These are phyloP conservation scores for Karstenula rhodostoma DNA, from an alignment of 2,329 filamentous ascomycete species.

Conservation along the genomic window DNA sequence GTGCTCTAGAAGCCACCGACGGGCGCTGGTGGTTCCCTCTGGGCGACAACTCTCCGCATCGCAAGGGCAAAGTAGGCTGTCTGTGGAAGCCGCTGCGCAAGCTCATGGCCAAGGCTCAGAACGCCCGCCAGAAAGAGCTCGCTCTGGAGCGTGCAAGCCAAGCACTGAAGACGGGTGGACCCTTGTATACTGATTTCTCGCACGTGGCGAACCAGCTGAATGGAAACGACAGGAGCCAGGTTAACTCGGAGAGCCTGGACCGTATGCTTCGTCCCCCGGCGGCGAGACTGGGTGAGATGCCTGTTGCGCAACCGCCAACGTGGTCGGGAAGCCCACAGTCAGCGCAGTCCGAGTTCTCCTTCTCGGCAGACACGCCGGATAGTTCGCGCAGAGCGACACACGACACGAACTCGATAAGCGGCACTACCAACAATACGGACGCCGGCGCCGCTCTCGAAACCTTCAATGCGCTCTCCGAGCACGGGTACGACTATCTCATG, in stretches of 20 bases:
- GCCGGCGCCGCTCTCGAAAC: conserved; percentile 1
- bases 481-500: conserved; percentile 40
- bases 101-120: conserved; percentile 66
- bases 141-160: conserved; percentile 47
- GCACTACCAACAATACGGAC: background rate
- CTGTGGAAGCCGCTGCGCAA: conserved; percentile 70
- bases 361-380: conserved; percentile 8
- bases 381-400: conserved; percentile 2
- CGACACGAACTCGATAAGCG: background rate
- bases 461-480: conserved; percentile 31
- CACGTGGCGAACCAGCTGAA: conserved; percentile 22
- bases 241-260: conserved; percentile 34
- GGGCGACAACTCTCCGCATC: conserved; percentile 29
- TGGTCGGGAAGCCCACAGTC: conserved; percentile 32
- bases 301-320: conserved; percentile 24
- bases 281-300: conserved; percentile 38
- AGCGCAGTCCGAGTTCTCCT: conserved; percentile 5
- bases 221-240: conserved; percentile 26
- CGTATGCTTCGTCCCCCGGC: conserved; percentile 39
- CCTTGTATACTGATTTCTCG: conserved; percentile 24
- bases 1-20: conserved; percentile 60
- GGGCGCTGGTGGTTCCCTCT: conserved; percentile 53
- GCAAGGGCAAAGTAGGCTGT: conserved; percentile 56
- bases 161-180: conserved; percentile 32
- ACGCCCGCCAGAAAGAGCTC: conserved; percentile 61